Evolutionary conservation across 2,329 filamentous ascomycete genomes (phyloP).

Genomic region (Nemania sp.): DNA sequence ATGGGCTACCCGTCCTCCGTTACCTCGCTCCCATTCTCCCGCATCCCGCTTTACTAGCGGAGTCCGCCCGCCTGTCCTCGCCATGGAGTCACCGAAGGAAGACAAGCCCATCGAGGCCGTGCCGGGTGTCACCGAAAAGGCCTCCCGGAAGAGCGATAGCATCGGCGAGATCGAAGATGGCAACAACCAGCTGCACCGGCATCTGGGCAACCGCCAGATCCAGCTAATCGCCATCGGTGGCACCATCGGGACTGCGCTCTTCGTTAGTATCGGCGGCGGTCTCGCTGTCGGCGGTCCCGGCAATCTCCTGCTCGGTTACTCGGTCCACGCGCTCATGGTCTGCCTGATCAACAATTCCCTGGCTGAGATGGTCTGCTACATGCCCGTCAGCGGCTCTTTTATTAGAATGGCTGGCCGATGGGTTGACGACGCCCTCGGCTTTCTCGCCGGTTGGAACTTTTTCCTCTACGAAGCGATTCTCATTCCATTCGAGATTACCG

Average conservation of each 20-base stretch:
- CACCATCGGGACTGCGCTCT: constrained; percentile 61
- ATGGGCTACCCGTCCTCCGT: constrained; percentile 27
- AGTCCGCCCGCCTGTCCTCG: constrained; percentile 35
- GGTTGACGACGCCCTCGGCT: constrained; percentile 67
- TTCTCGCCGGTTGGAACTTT: constrained; percentile 53
- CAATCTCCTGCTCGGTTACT: constrained; percentile 62
- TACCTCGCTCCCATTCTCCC: constrained; percentile 31
- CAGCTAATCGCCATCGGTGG: constrained; percentile 63
- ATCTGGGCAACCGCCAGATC: constrained; percentile 52
- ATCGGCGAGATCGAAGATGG: constrained; percentile 28
- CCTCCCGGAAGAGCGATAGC: constrained; percentile 25
- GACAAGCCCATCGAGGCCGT: constrained; percentile 19
- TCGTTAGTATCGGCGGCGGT: constrained; percentile 64
- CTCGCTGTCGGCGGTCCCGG: constrained; percentile 53
- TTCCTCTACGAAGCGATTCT: constrained; percentile 47
- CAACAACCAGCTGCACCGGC: constrained; percentile 43
- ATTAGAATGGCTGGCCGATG: constrained; percentile 66
- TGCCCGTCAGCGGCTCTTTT: constrained; percentile 66
- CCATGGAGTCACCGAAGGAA: constrained; percentile 34
- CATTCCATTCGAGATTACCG: constrained; percentile 48
- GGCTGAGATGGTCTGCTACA: constrained; percentile 66
- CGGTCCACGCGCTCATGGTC: constrained; percentile 55
- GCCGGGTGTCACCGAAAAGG: constrained; percentile 28
- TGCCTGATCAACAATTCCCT: constrained; percentile 66
- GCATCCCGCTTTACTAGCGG: constrained; percentile 37